A percentile compares a stretch with the other conserved stretches of the same genome.
Evolutionary conservation across 352 stramenopile species (phyloP).

Genomic region (Phytopythium ostracodes): DNA sequence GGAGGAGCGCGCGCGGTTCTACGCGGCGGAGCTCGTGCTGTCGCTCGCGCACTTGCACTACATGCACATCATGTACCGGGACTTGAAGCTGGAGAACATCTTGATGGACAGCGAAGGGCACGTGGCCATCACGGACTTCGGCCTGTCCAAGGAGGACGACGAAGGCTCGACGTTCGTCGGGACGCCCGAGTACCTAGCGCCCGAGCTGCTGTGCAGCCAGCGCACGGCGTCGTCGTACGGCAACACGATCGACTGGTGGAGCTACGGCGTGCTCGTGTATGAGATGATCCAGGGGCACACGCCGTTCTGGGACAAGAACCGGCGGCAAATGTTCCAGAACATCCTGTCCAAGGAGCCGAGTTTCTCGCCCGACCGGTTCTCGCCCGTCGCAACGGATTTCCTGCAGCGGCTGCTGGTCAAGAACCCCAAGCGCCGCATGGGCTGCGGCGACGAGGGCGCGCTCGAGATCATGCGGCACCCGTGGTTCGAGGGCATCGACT

Average conservation of each 20-base stretch:
- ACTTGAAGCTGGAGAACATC: conserved; percentile 90
- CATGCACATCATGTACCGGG: conserved; percentile 88
- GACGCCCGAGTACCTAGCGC: conserved; percentile 82
- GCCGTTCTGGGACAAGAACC: conserved; percentile 85
- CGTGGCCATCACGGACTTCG: conserved; percentile 86
- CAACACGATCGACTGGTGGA: conserved; percentile 91
- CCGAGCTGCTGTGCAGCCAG: conserved; percentile 74
- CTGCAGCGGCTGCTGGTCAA: conserved; percentile 67
- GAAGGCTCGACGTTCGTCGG: conserved; percentile 81
- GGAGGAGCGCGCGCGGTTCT: conserved; percentile 73
- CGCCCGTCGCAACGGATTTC: conserved; percentile 60
- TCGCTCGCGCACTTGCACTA: conserved; percentile 82
- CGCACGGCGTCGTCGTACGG: conserved; percentile 71
- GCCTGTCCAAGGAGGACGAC: conserved; percentile 83
- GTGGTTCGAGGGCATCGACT: conserved; percentile 79
- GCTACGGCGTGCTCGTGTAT: conserved; percentile 86
- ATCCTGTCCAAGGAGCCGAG: conserved; percentile 69
- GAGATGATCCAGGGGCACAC: conserved; percentile 87
- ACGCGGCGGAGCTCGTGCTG: conserved; percentile 81
- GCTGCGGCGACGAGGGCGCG: conserved; percentile 52
- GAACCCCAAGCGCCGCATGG: conserved; percentile 60
- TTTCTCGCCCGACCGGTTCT: conserved; percentile 64
- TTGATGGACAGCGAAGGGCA: conserved; percentile 84
- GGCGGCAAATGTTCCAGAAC: conserved; percentile 83
- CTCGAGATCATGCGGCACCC: conserved; percentile 81